Evolutionary conservation across 805 yeast species (phyloP), one percentile per base, ranked within the genome.

Genomic region (Starmerella potacharoeniae): DNA sequence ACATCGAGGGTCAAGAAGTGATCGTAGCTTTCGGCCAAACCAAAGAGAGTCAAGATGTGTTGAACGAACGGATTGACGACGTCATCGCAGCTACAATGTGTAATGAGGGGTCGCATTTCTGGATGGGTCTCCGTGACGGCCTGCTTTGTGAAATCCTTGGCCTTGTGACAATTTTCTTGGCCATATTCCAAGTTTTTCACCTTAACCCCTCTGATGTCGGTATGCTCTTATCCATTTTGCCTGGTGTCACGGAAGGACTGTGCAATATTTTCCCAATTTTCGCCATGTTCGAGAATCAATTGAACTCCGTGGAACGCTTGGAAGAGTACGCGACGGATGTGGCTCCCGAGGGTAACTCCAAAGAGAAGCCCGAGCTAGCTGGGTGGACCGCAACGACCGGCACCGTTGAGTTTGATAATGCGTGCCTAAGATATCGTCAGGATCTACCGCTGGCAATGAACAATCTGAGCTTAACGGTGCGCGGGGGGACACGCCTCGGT

Each of bases 241-340:
- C 79, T 55, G 74, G 72, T 54, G 69, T 81, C 51, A 73, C 79
- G 40, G 77, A 78, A 46, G 73, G 79, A 55, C 72, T 84, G 68
- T 73, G 83, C 8, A 68, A 77, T 69, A 75, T 81, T 60, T 74
- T 84, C 58, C 75, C 84, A 65, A 74, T 85, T 10, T 69, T 77
- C 64, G 85, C 90, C 1, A 79, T 79, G 62, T 77, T 82, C 40
- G 91, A 85, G 64, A 85, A 84, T 66, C 82, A 82, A 62, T 75
- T 85, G 81, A 83, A 82, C 60, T 78, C 88, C 0, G 86, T 78
- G 22, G 91, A 84, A 66, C 75, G 93, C 68, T 66, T 84, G 39
- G 72, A 77, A 50, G 78, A 80, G 61, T 84, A 83, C 68, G 86
- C 86, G 1, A 72, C 69, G 56, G 72, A 77, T 29, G 67, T 85